phyloP scores from a whole-genome alignment of 805 yeast genomes.

The Teunomyces cretensis region DNA sequence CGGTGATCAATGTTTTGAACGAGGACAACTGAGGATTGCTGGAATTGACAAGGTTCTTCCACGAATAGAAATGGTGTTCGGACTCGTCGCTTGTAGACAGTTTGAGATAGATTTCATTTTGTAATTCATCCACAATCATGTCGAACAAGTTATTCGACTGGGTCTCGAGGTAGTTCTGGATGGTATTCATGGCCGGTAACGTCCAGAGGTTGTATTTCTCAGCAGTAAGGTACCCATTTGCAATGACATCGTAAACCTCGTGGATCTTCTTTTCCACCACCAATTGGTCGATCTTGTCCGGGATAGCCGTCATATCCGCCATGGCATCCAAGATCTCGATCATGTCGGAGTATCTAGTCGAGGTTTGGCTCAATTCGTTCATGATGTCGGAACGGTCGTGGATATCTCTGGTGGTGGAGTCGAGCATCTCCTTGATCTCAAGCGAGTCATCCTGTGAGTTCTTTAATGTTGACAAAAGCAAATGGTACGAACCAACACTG shows the following conservation, averaged over 20 bases:
- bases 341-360: constrained; percentile 63
- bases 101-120: constrained; percentile 64
- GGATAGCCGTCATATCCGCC: constrained; percentile 56
- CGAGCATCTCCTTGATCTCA: constrained; percentile 48
- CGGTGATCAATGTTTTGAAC: constrained; percentile 31
- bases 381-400: constrained; percentile 56
- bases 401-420: constrained; percentile 49
- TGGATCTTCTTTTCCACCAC: constrained; percentile 71
- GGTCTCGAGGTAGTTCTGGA: constrained; percentile 51
- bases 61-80: constrained; percentile 11
- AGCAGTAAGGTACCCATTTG: constrained; percentile 43
- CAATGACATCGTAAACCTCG: constrained; percentile 59
- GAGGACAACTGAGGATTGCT: constrained; percentile 37
- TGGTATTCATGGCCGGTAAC: constrained; percentile 51
- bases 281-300: constrained; percentile 62
- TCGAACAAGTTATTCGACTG: constrained; percentile 67
- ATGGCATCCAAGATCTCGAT: constrained; percentile 69
- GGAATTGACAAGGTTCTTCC: constrained; percentile 24
- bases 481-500: constrained; percentile 80
- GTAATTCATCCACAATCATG: constrained; percentile 73
- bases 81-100: constrained; percentile 7
- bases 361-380: constrained; percentile 62
- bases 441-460: constrained; percentile 62
- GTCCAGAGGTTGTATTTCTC: constrained; percentile 56
- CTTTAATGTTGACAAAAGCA: constrained; percentile 60